Evolutionary conservation across 1,139 yeast genomes (phyloP).

Genomic region (Suhomyces coccinellae): DNA sequence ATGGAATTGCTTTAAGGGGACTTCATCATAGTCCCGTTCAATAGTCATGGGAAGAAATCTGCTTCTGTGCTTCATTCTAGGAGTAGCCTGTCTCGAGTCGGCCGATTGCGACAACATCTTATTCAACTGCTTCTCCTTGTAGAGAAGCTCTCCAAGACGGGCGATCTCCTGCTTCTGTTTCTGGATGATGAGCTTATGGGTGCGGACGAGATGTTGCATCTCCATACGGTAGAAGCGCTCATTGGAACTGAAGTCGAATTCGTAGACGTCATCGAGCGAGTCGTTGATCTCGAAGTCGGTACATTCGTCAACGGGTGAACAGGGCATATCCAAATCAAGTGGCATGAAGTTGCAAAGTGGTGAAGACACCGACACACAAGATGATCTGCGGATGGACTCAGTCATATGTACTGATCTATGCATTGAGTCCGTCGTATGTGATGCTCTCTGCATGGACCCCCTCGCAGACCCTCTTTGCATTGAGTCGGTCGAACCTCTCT

Average conservation of each 20-base stretch:
- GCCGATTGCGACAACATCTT: neutral
- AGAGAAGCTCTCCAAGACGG: slow-evolving; percentile 26
- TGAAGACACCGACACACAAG: too few relatives aligned
- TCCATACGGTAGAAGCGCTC: slow-evolving; percentile 23
- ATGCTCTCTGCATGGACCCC: too few relatives aligned
- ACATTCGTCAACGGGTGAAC: neutral
- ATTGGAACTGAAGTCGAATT: slow-evolving; percentile 7
- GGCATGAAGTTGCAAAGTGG: neutral
- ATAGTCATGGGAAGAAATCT: slow-evolving; percentile 25
- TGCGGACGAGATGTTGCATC: slow-evolving; percentile 27
- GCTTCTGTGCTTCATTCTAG: slow-evolving; percentile 13
- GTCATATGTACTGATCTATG: too few relatives aligned
- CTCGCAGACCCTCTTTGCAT: too few relatives aligned
- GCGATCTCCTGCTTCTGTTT: slow-evolving; percentile 33
- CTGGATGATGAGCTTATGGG: slow-evolving; percentile 25
- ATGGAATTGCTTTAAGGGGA: slow-evolving; percentile 3
- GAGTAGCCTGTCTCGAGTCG: neutral
- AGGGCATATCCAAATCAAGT: neutral
- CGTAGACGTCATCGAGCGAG: neutral
- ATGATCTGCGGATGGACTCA: too few relatives aligned
- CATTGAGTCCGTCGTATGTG: too few relatives aligned
- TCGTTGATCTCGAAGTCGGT: neutral
- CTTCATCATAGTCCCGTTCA: neutral
- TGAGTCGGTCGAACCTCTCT: too few relatives aligned
- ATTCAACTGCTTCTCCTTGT: slow-evolving; percentile 21